Base-by-base conservation (phyloP, 495 filamentous ascomycete genomes). In the Glonium stellatum region DNA sequence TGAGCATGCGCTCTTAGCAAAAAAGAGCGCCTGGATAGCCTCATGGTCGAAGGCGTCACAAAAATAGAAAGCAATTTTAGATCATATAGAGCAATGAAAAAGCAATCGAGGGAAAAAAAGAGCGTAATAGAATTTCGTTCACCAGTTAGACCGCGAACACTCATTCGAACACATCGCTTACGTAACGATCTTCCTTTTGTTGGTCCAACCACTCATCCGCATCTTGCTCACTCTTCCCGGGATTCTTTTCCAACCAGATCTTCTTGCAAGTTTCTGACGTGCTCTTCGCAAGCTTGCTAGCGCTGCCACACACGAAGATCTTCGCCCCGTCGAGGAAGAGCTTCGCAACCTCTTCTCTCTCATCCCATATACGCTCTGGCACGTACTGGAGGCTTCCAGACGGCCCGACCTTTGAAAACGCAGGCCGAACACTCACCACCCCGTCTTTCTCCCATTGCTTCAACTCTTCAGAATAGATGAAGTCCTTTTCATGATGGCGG, bases 291-390 rank as follows among this genome's bases (percentile, higher is more conserved):
- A 91, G 76, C 51, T 65, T 65, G 15, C 72, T 76, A 18, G 79
- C 75, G 35, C 79, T 81, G 4, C 87, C 87, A 70, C 87, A 90
- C 4, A 90, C 80, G 66, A 81, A 88, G 19, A 63, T n/a, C 60
- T 80, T 81, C 0, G 82, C 85, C 0, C 84, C 84, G 13, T 76
- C 46, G 0, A 78, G 70, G 73, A 86, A 87, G 46, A 87, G 63
- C 34, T 71, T 66, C 50, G 69, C 63, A 36, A 87, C 55, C 21
- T 85, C 79, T 6, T 75, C 75, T 4, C 74, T 67, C 25, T 86
- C 79, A 0, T 71, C 68, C 55, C 75, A 76, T 64, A 90, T 70
- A 9, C 80, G 69, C 41, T 90, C 85, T 65, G 86, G 84, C 10
- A 89, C 84, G 69, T 88, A 79, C 57, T 72, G 73, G 34, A 73